phyloP scores from a whole-genome alignment of 805 yeast species.

The Ogataea dorogensis region DNA sequence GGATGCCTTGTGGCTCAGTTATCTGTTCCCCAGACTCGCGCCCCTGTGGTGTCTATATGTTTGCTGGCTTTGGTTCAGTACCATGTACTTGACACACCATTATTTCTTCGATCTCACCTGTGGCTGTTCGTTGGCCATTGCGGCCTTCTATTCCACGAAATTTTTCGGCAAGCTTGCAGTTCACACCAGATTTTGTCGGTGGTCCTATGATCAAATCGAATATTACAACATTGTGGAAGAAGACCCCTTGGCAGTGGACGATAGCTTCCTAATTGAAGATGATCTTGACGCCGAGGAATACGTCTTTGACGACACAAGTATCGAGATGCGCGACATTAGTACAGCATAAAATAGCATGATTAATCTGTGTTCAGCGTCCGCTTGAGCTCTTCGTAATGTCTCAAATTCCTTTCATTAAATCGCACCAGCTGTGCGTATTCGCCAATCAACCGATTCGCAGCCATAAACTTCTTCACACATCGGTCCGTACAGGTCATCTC shows the following conservation, averaged over 20 bases:
- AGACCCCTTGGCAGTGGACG: constrained; percentile 24
- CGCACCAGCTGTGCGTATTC: constrained; percentile 44
- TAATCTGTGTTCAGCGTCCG: constrained; percentile 15
- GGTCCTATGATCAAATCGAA: constrained; percentile 21
- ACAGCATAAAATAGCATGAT: constrained; percentile 7
- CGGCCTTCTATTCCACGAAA: constrained; percentile 67
- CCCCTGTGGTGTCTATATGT: constrained; percentile 74
- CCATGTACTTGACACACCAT: constrained; percentile 97
- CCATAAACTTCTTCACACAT: constrained; percentile 81
- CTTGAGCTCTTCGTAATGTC: constrained; percentile 28
- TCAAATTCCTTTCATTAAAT: constrained; percentile 43
- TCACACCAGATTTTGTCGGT: constrained; percentile 19
- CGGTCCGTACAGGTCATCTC: constrained; percentile 81
- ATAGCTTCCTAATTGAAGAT: constrained; percentile 19
- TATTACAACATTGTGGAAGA: constrained; percentile 13
- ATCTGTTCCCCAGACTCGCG: constrained; percentile 71
- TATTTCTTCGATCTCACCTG: constrained; percentile 90
- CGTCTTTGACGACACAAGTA: constrained; percentile 12
- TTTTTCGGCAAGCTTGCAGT: constrained; percentile 37
- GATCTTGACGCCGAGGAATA: constrained; percentile 15
- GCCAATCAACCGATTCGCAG: constrained; percentile 65
- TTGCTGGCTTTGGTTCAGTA: constrained; percentile 97
- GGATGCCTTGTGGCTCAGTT: constrained; percentile 84
- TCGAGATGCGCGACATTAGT: constrained; percentile 19
- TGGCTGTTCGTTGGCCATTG: constrained; percentile 82